Conservation (phyloP, 78 protist species). For the Dictyostelium brefeldianum region DNA sequence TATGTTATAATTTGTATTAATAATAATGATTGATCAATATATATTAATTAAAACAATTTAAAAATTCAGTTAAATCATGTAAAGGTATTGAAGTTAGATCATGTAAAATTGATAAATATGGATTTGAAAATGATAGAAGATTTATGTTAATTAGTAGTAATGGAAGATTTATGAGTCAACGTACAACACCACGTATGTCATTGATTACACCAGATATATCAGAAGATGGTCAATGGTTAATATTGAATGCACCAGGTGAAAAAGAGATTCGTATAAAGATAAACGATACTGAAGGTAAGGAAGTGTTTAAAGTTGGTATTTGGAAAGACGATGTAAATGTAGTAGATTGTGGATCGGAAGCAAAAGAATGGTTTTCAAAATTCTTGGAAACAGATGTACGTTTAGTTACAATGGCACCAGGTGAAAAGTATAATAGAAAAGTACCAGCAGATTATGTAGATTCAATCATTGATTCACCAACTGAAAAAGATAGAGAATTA, state of each 20-base stretch:
- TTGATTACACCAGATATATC: slow-evolving; percentile 1
- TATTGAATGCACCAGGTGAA: neutral
- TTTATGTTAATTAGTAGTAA: slow-evolving; percentile 15
- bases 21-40: too few species aligned
- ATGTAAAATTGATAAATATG: slow-evolving; percentile 35
- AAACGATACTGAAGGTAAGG: neutral
- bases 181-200: slow-evolving; percentile 31
- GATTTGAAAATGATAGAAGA: slow-evolving; percentile 63
- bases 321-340: slow-evolving; percentile 49
- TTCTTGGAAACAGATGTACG: neutral
- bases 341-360: slow-evolving; percentile 32
- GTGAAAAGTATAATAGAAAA: slow-evolving; percentile 2
- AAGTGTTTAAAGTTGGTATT: neutral
- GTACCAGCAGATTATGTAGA: neutral
- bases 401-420: slow-evolving; percentile 15
- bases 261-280: slow-evolving; percentile 19
- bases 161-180: slow-evolving; percentile 59
- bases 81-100: slow-evolving; percentile 46
- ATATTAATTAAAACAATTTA: too few species aligned
- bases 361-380: slow-evolving; percentile 11
- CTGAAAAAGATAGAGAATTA: neutral
- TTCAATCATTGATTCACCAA: neutral
- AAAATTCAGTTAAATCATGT: slow-evolving; percentile 71
- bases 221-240: slow-evolving; percentile 14
- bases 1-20: too few species aligned